Conservation (phyloP, 2,329 filamentous ascomycete genomes). For the Diaporthe citriasiana region DNA sequence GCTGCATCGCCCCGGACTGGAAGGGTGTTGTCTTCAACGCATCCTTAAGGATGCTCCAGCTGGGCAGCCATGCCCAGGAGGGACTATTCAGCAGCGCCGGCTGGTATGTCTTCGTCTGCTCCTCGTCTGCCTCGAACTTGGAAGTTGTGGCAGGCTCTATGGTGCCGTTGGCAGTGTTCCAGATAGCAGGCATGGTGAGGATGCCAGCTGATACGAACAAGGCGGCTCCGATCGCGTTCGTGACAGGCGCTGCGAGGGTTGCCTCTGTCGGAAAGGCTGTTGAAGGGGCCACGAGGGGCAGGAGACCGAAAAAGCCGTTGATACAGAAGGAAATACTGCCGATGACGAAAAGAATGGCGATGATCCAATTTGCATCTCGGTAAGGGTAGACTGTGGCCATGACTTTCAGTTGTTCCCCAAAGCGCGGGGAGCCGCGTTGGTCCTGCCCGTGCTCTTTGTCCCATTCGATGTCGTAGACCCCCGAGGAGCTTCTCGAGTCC, state of each 20-base stretch:
- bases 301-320: constrained; percentile 1
- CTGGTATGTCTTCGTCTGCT: not conserved
- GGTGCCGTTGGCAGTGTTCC: not conserved
- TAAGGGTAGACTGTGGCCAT: constrained; percentile 10
- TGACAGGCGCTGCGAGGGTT: not conserved
- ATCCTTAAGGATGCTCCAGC: not conserved
- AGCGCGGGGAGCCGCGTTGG: not conserved
- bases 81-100: not conserved
- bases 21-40: constrained; percentile 4
- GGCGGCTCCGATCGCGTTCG: constrained; percentile 7
- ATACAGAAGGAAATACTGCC: constrained; percentile 7
- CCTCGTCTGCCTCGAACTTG: not conserved
- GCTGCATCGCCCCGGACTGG: constrained; percentile 5
- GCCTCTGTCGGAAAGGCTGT: constrained; percentile 7
- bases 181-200: constrained; percentile 2
- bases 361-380: constrained; percentile 19
- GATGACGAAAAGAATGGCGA: not conserved
- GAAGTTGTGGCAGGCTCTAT: constrained; percentile 1
- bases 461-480: constrained; percentile 16
- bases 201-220: not conserved
- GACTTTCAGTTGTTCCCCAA: not conserved
- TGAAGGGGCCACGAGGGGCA: not conserved
- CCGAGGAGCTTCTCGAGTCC: not conserved
- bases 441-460: not conserved
- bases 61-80: not conserved